Evolutionary conservation across 441 rosid species (phyloP).

Genomic region (Populus hybrid): DNA sequence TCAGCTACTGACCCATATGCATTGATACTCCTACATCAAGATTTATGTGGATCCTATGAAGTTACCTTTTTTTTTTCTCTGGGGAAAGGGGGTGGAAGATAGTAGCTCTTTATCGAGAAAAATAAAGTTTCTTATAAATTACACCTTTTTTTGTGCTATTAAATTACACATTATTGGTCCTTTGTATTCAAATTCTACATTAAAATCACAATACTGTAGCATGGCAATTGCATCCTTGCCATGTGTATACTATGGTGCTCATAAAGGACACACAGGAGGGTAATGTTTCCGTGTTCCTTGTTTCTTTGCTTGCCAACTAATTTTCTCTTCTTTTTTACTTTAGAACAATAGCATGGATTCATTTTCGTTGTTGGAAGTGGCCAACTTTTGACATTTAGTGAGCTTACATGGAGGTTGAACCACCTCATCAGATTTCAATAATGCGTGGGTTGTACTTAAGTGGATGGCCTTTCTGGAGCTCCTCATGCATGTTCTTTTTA

Average conservation of each 20-base stretch:
- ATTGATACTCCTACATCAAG: conserved; percentile 9
- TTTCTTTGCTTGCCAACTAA: neutral
- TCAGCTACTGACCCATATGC: conserved; percentile 19
- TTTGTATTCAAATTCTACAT: neutral
- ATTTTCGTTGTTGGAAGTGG: neutral
- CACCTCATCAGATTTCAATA: conserved; percentile 1
- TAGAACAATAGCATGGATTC: neutral
- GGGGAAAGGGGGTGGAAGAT: neutral
- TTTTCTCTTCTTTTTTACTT: neutral
- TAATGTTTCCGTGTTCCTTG: neutral
- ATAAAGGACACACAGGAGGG: neutral
- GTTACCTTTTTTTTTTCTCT: neutral
- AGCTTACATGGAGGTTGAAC: neutral
- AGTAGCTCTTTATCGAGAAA: neutral
- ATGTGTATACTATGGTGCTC: neutral
- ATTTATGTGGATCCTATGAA: conserved; percentile 8
- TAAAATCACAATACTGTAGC: neutral
- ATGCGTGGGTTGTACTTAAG: conserved; percentile 6
- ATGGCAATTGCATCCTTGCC: neutral
- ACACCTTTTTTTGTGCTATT: neutral
- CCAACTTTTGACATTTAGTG: conserved; percentile 5
- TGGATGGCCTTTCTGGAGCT: conserved; percentile 19
- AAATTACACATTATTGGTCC: neutral
- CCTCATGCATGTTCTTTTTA: neutral
- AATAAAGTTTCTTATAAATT: neutral